These are phyloP conservation scores for Colletotrichum euphorbiae DNA, from an alignment of 2,329 filamentous ascomycete genomes.

Conservation along the genomic window DNA sequence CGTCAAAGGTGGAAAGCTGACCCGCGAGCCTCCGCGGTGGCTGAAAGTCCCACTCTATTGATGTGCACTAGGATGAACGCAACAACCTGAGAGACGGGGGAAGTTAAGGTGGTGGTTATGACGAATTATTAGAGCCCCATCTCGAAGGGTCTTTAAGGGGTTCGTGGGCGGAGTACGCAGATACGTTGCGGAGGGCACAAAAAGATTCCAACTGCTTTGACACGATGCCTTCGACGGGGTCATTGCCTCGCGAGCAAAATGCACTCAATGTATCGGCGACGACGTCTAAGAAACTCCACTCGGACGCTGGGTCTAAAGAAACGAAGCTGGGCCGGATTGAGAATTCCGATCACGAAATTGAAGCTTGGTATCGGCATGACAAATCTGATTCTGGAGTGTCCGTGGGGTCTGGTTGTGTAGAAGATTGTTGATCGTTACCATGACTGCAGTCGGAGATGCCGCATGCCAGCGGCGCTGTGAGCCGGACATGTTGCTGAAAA, in stretches of 20 bases:
- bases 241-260: neutral
- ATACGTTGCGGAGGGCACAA: constrained; percentile 1
- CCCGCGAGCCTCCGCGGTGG: no score
- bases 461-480: constrained; percentile 25
- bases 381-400: constrained; percentile 2
- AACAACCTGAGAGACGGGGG: no score
- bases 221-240: neutral
- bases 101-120: neutral
- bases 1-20: no score
- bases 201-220: neutral
- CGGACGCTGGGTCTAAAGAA: no score
- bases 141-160: constrained; percentile 2
- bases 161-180: neutral
- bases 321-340: no score
- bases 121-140: neutral
- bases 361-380: constrained; percentile 5
- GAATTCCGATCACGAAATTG: neutral
- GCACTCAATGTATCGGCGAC: no score
- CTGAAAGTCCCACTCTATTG: no score
- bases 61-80: neutral
- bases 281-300: no score
- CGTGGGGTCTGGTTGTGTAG: neutral
- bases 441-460: constrained; percentile 24
- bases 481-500: constrained; percentile 32
- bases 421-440: constrained; percentile 11